These are phyloP conservation scores for Mortierella sp. DNA, from an alignment of 371 early-diverging fungal species.

Conservation along the genomic window DNA sequence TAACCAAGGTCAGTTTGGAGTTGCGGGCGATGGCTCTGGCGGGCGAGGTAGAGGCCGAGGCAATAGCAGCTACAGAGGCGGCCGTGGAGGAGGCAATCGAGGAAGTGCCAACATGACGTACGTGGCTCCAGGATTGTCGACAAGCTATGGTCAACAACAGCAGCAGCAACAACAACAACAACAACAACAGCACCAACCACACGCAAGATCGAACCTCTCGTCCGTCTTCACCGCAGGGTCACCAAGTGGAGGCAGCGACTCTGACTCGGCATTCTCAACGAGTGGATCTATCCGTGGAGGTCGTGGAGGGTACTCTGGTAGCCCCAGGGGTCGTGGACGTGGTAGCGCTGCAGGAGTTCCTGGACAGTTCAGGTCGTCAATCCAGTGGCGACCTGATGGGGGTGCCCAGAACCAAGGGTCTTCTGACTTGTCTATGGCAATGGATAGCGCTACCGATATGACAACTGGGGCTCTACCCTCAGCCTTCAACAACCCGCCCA, in stretches of 20 bases:
- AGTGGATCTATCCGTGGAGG: conserved; percentile 22
- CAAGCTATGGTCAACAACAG: background rate
- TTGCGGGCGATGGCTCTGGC: conserved; percentile 8
- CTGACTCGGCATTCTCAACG: conserved; percentile 16
- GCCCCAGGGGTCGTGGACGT: conserved; percentile 31
- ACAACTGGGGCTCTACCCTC: background rate
- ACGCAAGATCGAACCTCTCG: background rate
- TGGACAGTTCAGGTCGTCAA: conserved; percentile 41
- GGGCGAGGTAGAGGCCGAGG: conserved; percentile 40
- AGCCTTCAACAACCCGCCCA: background rate
- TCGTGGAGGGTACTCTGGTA: conserved; percentile 22
- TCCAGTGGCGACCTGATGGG: conserved; percentile 38
- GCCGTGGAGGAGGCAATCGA: conserved; percentile 20
- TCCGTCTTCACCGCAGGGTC: background rate
- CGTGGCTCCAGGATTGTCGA: conserved; percentile 30
- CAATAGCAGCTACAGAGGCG: conserved; percentile 24
- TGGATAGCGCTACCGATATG: background rate
- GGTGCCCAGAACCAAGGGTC: conserved; percentile 12
- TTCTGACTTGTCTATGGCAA: conserved; percentile 2
- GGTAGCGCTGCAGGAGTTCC: conserved; percentile 21
- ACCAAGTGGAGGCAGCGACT: background rate
- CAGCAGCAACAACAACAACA: conserved; percentile 23
- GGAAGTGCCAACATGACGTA: conserved; percentile 37
- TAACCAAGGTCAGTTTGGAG: conserved; percentile 9
- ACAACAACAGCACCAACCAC: conserved; percentile 21